Percentiles rank a stretch among this genome's conserved stretches.
These are phyloP conservation scores for Scheffersomyces amazonensis DNA, from an alignment of 805 yeast genomes.

Conservation along the genomic window DNA sequence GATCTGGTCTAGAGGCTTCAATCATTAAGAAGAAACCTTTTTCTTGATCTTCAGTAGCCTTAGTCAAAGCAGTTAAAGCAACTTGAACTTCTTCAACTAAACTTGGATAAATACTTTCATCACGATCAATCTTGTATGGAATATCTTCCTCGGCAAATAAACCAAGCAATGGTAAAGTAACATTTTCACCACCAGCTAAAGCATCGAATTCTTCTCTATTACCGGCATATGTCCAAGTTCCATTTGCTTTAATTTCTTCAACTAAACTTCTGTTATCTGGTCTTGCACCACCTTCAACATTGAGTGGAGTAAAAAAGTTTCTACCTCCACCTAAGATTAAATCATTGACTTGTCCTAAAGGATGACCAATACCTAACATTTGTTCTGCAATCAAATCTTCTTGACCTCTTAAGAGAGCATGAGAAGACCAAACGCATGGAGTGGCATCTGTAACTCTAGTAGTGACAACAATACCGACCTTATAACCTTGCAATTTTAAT, in stretches of 20 bases:
- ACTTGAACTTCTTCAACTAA: constrained; percentile 73
- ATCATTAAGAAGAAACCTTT: constrained; percentile 82
- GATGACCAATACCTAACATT: constrained; percentile 68
- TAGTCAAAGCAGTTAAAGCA: constrained; percentile 65
- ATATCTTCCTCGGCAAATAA: constrained; percentile 72
- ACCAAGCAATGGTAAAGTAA: constrained; percentile 70
- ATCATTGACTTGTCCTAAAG: constrained; percentile 77
- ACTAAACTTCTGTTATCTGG: constrained; percentile 66
- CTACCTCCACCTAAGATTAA: constrained; percentile 90
- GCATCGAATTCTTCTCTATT: constrained; percentile 57
- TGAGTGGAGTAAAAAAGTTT: constrained; percentile 66
- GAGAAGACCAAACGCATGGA: constrained; percentile 85
- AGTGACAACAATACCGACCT: constrained; percentile 88
- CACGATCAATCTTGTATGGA: constrained; percentile 81
- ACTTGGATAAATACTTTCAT: constrained; percentile 60
- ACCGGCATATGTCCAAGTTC: constrained; percentile 56
- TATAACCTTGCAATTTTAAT: constrained; percentile 72
- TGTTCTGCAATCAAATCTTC: constrained; percentile 87
- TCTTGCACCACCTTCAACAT: constrained; percentile 60
- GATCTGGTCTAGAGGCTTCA: constrained; percentile 93
- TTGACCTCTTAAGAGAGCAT: constrained; percentile 68
- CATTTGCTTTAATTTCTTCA: constrained; percentile 48
- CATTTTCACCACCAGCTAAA: constrained; percentile 54
- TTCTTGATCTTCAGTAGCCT: constrained; percentile 69
- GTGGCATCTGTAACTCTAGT: constrained; percentile 93